A percentile compares a stretch with the other conserved stretches of the same genome.
phyloP scores from a whole-genome alignment of 257 asterid genomes.

The Solanum corneliomulleri region DNA sequence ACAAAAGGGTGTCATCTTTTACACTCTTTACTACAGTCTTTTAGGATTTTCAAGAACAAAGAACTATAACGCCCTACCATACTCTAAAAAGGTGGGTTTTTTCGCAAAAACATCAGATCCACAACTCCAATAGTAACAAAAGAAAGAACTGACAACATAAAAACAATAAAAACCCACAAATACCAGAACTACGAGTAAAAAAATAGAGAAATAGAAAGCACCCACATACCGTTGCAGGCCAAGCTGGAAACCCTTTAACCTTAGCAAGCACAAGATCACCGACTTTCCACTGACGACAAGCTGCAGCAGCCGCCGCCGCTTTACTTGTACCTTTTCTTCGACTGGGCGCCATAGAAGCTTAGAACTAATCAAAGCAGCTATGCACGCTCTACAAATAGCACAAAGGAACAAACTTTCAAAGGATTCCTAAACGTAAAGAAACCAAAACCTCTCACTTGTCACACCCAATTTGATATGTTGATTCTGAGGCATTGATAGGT shows the following conservation, averaged over 20 bases:
- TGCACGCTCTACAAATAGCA: constrained; percentile 1
- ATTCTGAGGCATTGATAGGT: constrained; percentile 35
- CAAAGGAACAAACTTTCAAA: not conserved
- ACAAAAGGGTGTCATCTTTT: not conserved
- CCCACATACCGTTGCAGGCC: constrained; percentile 78
- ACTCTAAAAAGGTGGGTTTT: not conserved
- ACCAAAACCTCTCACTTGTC: constrained; percentile 13
- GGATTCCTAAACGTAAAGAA: not conserved
- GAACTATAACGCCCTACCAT: not conserved
- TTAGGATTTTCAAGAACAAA: not conserved
- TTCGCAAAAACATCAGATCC: not conserved
- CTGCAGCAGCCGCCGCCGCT: constrained; percentile 62
- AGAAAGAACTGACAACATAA: not conserved
- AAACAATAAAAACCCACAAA: not conserved
- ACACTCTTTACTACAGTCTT: not conserved
- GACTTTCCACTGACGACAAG: constrained; percentile 62
- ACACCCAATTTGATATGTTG: not conserved
- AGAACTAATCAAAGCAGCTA: constrained; percentile 4
- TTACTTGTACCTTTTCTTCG: constrained; percentile 57
- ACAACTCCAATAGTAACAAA: not conserved
- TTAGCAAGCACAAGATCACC: constrained; percentile 97
- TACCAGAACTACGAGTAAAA: not conserved
- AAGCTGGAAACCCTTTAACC: constrained; percentile 86
- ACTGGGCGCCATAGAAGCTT: constrained; percentile 65
- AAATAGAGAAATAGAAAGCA: not conserved